Conservation (phyloP, 2,329 filamentous ascomycete genomes). For the Endothia cerciana region DNA sequence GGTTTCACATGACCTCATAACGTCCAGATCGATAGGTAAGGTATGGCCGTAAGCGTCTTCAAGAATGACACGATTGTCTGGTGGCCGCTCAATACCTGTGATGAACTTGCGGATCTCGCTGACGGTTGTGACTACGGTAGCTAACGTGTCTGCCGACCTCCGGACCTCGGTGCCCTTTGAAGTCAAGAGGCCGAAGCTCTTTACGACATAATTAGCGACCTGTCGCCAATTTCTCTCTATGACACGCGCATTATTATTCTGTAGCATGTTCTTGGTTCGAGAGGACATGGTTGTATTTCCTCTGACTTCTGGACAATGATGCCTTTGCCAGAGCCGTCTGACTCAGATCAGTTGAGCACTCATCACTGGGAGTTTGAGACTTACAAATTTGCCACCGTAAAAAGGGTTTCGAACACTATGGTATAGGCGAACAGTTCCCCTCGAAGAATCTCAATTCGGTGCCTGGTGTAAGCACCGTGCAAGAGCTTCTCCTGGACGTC, state of each 20-base stretch:
- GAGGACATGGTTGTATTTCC: neutral
- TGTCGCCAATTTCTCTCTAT: neutral
- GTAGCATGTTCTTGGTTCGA: neutral
- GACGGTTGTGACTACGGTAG: neutral
- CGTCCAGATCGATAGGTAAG: neutral
- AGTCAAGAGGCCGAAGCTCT: neutral
- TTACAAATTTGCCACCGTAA: neutral
- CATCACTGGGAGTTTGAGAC: neutral
- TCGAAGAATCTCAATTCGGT: neutral
- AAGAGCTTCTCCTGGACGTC: too few species aligned
- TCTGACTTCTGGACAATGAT: neutral
- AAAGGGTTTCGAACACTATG: neutral
- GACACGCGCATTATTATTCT: neutral
- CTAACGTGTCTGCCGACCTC: neutral
- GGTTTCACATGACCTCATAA: neutral
- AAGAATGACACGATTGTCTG: neutral
- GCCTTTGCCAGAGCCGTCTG: neutral
- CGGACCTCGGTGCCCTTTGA: neutral
- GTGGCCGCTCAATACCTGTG: neutral
- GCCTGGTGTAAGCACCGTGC: neutral
- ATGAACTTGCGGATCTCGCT: neutral
- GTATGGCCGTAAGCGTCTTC: neutral
- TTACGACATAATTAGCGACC: neutral
- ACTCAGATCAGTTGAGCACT: neutral
- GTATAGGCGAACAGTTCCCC: neutral